These are phyloP conservation scores for Bjerkandera adusta DNA, from an alignment of 1,284 basidiomycete genomes.

Conservation along the genomic window DNA sequence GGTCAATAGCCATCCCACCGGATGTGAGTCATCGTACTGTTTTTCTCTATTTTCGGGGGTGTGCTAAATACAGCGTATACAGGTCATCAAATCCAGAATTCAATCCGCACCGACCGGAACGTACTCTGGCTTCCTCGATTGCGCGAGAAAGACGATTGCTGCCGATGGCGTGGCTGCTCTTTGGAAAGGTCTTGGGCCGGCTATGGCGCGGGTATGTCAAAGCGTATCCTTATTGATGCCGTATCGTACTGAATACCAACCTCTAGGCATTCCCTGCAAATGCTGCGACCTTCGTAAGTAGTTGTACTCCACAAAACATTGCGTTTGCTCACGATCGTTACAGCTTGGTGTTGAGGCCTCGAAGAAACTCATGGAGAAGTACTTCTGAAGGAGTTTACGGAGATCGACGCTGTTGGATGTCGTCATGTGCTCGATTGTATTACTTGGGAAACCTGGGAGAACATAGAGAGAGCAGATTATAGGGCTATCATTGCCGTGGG, in stretches of 20 bases:
- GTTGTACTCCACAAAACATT: constrained; percentile 6
- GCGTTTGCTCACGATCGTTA: background rate
- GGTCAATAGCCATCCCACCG: constrained; percentile 92
- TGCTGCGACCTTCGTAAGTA: constrained; percentile 90
- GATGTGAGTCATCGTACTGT: constrained; percentile 58
- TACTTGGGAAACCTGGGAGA: no score
- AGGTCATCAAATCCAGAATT: constrained; percentile 95
- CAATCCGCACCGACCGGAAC: constrained; percentile 98
- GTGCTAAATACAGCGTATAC: background rate
- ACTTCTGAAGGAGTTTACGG: constrained; percentile 22
- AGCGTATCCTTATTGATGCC: background rate
- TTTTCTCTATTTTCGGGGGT: background rate
- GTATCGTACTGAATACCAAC: constrained; percentile 13
- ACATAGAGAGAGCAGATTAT: no score
- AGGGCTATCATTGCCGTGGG: no score
- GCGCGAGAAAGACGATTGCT: constrained; percentile 90
- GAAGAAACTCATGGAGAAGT: constrained; percentile 29
- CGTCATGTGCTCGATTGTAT: no score
- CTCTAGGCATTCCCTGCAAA: constrained; percentile 87
- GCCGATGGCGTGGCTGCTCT: constrained; percentile 86
- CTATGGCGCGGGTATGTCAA: constrained; percentile 82
- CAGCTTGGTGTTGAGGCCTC: constrained; percentile 31
- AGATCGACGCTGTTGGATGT: no score
- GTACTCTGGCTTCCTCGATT: constrained; percentile 93
- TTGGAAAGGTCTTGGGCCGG: constrained; percentile 97